Evolutionary conservation across 2,329 filamentous ascomycete species (phyloP).

Genomic region (Trichoderma hamatum): DNA sequence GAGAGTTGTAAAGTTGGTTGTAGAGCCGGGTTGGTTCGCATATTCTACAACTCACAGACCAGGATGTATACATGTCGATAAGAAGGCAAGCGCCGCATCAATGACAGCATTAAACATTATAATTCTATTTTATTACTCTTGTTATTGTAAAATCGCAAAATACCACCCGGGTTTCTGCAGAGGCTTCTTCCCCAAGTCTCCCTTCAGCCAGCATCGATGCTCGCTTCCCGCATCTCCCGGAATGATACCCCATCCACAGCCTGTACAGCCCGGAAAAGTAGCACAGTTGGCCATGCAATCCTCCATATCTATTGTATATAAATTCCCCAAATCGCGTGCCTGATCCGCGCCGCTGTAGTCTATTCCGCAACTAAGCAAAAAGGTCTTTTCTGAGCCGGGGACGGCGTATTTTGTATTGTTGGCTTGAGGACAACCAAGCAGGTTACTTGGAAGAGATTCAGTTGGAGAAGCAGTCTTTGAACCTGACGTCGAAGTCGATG

Average conservation of each 20-base stretch:
- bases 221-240: constrained; percentile 44
- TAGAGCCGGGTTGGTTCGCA: background rate
- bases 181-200: constrained; percentile 39
- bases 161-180: constrained; percentile 45
- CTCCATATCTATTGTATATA: constrained; percentile 45
- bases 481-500: constrained; percentile 30
- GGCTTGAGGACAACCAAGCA: constrained; percentile 45
- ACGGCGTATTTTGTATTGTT: constrained; percentile 51
- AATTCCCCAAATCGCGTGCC: constrained; percentile 42
- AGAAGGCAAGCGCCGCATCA: background rate
- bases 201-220: constrained; percentile 51
- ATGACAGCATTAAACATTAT: constrained; percentile 10
- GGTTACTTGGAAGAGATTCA: constrained; percentile 30
- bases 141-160: constrained; percentile 45
- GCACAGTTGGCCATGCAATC: constrained; percentile 52
- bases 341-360: constrained; percentile 46
- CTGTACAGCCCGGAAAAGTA: constrained; percentile 44
- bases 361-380: constrained; percentile 50
- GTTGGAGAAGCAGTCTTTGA: constrained; percentile 30
- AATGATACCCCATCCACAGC: constrained; percentile 50
- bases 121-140: background rate
- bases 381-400: constrained; percentile 45
- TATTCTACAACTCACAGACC: too few relatives aligned
- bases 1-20: background rate
- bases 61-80: background rate